Conservation (phyloP, 768 basidiomycete genomes). For the Flagelloscypha sp. region DNA sequence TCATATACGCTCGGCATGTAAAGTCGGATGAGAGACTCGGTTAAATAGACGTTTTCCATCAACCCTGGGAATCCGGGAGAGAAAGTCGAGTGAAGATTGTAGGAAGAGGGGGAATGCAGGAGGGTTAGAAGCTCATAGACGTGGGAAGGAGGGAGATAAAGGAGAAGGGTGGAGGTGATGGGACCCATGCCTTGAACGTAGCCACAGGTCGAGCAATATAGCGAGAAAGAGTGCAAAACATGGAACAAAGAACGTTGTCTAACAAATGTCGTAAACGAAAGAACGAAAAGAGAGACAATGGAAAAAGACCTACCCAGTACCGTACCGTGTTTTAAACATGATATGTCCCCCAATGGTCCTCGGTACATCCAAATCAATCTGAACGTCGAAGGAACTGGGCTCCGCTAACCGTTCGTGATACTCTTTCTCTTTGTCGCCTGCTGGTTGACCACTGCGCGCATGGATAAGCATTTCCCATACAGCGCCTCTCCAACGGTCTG, state of each 20-base stretch:
- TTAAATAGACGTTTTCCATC: constrained; percentile 91
- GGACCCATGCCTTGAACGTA: constrained; percentile 99
- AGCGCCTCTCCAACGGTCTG: constrained; percentile 90
- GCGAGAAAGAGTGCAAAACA: constrained; percentile 86
- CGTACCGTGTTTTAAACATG: constrained; percentile 92
- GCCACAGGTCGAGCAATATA: constrained; percentile 78
- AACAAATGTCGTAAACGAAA: constrained; percentile 4
- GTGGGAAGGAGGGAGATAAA: constrained; percentile 87
- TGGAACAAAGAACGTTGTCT: constrained; percentile 95
- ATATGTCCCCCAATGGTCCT: constrained; percentile 93
- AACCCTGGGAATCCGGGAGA: constrained; percentile 93
- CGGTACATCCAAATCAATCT: constrained; percentile 97
- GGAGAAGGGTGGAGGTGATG: constrained; percentile 88
- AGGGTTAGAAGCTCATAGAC: constrained; percentile 78
- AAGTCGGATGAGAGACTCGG: constrained; percentile 79
- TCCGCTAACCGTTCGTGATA: constrained; percentile 64
- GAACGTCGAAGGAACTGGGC: constrained; percentile 86
- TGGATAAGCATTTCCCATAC: constrained; percentile 84
- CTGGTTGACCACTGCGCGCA: constrained; percentile 36
- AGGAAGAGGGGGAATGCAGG: constrained; percentile 86
- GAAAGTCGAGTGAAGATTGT: constrained; percentile 83
- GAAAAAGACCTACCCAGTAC: constrained; percentile 66
- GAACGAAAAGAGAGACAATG: constrained; percentile 5
- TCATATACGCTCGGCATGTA: constrained; percentile 87
- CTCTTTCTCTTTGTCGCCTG: constrained; percentile 33